Evolutionary conservation across 148 eudicot genomes (phyloP), one percentile per base, ranked within the genome.

Genomic region (Bassia scoparia): DNA sequence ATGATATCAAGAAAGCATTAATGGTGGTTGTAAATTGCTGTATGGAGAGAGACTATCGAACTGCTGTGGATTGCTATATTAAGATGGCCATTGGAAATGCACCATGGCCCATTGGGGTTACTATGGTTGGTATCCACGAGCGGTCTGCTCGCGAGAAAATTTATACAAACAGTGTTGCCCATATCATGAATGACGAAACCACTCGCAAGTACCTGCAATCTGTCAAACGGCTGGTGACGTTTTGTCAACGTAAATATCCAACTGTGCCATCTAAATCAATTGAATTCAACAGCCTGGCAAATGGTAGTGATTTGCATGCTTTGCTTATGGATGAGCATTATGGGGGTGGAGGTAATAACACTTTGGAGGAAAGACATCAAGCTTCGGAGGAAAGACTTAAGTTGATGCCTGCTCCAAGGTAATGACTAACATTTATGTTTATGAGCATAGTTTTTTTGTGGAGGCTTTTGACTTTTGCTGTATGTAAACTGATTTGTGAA

Each of bases 121-220:
- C 98, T 88, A 95, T 95, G 98, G 98, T 95, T 91, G 98, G 97
- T 79, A 95, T 95, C 60, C 98, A 95, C 43, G 98, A 95, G 74
- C 96, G 98, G 87, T 95, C 97, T 29, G 98, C 98, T 14, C 98
- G 98, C 48, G 98, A 95, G 81, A 95, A 95, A 79, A 94, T 94
- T 79, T 83, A 91, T 76, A 94, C 97, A 48, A 91, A 91, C 67
- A 95, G 98, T 87, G 98, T 95, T 55, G 98, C 98, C 16, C 98
- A 95, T 78, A 82, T 95, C 54, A 95, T 91, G 98, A 95, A 95
- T 29, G 98, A 95, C 68, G 98, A 95, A 76, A 95, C 98, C 4
- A 95, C 98, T 52, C 93, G 97, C 2, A 95, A 95, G 77, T 95
- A 95, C 80, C 77, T 95, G 84, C 98, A 95, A 70, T 95, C 98